These are phyloP conservation scores for Metarhizium album DNA, from an alignment of 2,329 filamentous ascomycete species.

Conservation along the genomic window DNA sequence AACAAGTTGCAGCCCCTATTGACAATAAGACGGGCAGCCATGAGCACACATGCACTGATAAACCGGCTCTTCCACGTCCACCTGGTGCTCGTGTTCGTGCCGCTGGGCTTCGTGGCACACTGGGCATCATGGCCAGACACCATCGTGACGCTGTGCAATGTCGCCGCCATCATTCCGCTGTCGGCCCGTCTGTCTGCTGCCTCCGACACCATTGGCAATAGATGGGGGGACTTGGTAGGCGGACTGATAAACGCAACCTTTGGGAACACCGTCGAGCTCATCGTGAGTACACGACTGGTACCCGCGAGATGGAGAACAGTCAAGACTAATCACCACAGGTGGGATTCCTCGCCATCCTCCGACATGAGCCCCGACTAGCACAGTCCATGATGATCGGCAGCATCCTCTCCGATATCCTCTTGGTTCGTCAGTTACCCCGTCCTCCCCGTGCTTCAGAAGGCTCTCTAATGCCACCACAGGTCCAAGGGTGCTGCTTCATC, in stretches of 20 bases:
- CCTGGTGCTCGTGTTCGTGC: slow-evolving; percentile 6
- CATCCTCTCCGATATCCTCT: slow-evolving; percentile 10
- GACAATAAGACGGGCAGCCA: not conserved
- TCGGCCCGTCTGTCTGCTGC: slow-evolving; percentile 9
- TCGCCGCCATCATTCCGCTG: slow-evolving; percentile 10
- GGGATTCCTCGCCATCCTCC: slow-evolving; percentile 8
- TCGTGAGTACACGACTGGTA: slow-evolving; percentile 3
- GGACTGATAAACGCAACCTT: slow-evolving; percentile 11
- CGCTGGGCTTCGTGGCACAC: slow-evolving; percentile 7
- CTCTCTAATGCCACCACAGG: not conserved
- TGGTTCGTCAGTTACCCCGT: slow-evolving; percentile 1
- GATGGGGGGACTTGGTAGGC: slow-evolving; percentile 8
- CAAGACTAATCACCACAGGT: slow-evolving; percentile 2
- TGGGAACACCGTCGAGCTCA: slow-evolving; percentile 10
- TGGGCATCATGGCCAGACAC: slow-evolving; percentile 4
- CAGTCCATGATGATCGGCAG: slow-evolving; percentile 11
- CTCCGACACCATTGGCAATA: slow-evolving; percentile 7
- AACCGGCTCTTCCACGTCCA: not conserved
- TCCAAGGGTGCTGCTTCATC: slow-evolving; percentile 11
- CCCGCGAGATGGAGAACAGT: not conserved
- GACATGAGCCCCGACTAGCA: slow-evolving; percentile 8
- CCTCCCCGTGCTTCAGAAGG: not conserved
- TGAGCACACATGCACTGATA: not conserved
- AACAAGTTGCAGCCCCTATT: not conserved
- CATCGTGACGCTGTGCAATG: slow-evolving; percentile 5